Evolutionary conservation across 78 protist species (phyloP).

Genomic region (Dictyostelium firmibasis): DNA sequence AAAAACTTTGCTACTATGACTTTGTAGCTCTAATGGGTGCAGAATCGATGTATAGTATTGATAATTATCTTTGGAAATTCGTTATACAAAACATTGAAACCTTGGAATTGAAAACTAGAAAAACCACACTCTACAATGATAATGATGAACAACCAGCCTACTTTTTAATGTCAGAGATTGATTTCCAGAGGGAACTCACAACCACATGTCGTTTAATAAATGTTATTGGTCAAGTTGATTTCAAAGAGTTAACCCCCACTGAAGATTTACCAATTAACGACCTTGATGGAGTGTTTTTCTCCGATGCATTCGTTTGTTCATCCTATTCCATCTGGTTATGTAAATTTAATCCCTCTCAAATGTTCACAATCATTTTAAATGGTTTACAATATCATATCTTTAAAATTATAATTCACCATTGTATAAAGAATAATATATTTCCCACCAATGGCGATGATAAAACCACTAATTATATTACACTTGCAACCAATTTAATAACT

Average conservation of each 20-base stretch:
- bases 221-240: constrained; percentile 9
- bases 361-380: background rate
- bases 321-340: constrained; percentile 14
- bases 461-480: background rate
- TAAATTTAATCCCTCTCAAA: constrained; percentile 9
- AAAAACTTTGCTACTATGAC: constrained; percentile 36
- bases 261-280: background rate
- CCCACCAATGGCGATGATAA: background rate
- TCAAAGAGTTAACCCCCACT: background rate
- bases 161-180: constrained; percentile 37
- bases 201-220: background rate
- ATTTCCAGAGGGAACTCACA: constrained; percentile 37
- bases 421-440: background rate
- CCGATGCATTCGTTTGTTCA: constrained; percentile 23
- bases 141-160: background rate
- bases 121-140: constrained; percentile 2
- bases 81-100: constrained; percentile 35
- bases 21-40: constrained; percentile 3
- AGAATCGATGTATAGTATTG: background rate
- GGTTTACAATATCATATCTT: constrained; percentile 21
- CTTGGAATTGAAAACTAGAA: constrained; percentile 30
- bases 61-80: constrained; percentile 44
- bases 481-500: background rate
- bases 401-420: background rate
- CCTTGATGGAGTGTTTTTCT: background rate